Evolutionary conservation across 2,329 filamentous ascomycete species (phyloP).

Genomic region (Pseudocercospora vitis): DNA sequence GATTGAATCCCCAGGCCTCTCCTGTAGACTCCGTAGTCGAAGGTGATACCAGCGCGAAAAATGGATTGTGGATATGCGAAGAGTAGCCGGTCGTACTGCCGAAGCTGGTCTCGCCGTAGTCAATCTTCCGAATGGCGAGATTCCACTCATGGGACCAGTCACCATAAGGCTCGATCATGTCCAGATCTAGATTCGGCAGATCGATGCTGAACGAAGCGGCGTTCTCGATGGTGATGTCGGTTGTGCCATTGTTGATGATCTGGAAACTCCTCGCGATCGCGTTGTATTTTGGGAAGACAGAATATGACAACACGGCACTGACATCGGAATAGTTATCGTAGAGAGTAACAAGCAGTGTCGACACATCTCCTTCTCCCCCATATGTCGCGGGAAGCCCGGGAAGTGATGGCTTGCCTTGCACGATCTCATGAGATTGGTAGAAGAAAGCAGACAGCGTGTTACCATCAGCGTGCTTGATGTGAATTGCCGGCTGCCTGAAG

Average conservation of each 20-base stretch:
- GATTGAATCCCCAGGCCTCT: constrained; percentile 64
- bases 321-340: constrained; percentile 61
- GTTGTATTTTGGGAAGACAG: constrained; percentile 62
- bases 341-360: constrained; percentile 59
- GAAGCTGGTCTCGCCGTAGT: constrained; percentile 58
- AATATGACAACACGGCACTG: constrained; percentile 61
- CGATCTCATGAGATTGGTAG: constrained; percentile 59
- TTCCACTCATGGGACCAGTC: constrained; percentile 62
- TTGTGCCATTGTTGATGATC: constrained; percentile 59
- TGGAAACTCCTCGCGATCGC: constrained; percentile 62
- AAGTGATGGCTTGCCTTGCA: constrained; percentile 57
- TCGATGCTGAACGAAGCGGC: constrained; percentile 63
- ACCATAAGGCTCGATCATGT: constrained; percentile 62
- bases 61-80: constrained; percentile 65
- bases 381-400: constrained; percentile 61
- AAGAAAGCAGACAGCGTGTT: constrained; percentile 60
- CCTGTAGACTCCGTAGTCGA: constrained; percentile 61
- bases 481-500: constrained; percentile 61
- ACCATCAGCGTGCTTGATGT: constrained; percentile 59
- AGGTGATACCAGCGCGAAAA: constrained; percentile 58
- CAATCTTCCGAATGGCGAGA: constrained; percentile 55
- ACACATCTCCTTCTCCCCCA: constrained; percentile 56
- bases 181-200: constrained; percentile 59
- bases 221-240: constrained; percentile 41
- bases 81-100: constrained; percentile 63